Conservation (phyloP, 768 basidiomycete species). For the Lyophyllum shimeji region DNA sequence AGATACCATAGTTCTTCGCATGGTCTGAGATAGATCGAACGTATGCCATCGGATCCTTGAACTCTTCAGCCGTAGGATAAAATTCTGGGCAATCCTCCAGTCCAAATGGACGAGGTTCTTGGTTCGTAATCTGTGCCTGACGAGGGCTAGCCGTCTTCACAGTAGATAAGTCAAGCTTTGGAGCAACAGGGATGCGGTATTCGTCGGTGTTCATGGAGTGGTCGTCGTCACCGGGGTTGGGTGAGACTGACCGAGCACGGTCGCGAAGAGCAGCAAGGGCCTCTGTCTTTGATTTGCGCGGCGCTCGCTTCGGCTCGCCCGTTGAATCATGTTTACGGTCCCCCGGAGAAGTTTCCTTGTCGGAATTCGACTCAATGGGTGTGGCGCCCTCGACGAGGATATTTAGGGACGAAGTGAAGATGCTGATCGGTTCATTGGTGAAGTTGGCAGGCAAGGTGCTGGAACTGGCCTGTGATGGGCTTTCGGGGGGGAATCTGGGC, state of each 20-base stretch:
- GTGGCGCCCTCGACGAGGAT: constrained; percentile 77
- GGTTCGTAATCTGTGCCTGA: constrained; percentile 34
- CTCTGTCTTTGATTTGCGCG: constrained; percentile 89
- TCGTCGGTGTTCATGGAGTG: constrained; percentile 45
- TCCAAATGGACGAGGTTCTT: constrained; percentile 73
- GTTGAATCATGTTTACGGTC: constrained; percentile 37
- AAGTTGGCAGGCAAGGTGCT: constrained; percentile 47
- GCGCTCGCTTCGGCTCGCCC: constrained; percentile 62
- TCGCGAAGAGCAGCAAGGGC: constrained; percentile 77
- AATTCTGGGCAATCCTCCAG: constrained; percentile 88
- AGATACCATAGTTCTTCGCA: constrained; percentile 83
- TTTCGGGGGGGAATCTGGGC: constrained; percentile 50
- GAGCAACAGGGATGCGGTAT: constrained; percentile 61
- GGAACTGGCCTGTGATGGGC: constrained; percentile 45
- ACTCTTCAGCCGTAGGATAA: constrained; percentile 88
- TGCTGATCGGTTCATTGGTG: constrained; percentile 46
- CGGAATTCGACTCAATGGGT: constrained; percentile 53
- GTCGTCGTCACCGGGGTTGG: constrained; percentile 54
- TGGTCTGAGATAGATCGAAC: constrained; percentile 75
- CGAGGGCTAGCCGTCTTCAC: constrained; percentile 67
- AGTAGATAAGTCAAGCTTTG: constrained; percentile 63
- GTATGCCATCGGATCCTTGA: constrained; percentile 92
- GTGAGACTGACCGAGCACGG: constrained; percentile 57
- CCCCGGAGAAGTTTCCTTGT: constrained; percentile 33
- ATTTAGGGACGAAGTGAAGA: constrained; percentile 68